A percentile compares a stretch with the other conserved stretches of the same genome.
Evolutionary conservation across 176 grass and related monocot species (phyloP).

Genomic region (Phyllostachys edulis): DNA sequence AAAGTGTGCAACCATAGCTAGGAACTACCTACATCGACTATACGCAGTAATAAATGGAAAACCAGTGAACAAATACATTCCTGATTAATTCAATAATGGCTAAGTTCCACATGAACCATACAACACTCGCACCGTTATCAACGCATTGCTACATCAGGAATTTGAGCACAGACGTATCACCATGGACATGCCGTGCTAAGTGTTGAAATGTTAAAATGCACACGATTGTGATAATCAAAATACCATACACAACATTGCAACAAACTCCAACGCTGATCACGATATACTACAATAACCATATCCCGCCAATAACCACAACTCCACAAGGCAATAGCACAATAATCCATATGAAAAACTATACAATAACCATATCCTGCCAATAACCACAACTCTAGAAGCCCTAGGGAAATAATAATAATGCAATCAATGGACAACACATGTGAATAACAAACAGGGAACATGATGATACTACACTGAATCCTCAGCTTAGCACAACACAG

Average conservation of each 20-base stretch:
- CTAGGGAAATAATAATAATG: no score
- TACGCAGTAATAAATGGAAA: background rate
- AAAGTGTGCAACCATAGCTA: background rate
- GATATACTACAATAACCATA: no score
- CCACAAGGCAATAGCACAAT: no score
- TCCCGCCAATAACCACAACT: no score
- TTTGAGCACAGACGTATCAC: background rate
- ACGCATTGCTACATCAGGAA: background rate
- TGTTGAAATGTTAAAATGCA: background rate
- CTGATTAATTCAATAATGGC: background rate
- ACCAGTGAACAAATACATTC: background rate
- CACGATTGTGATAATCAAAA: background rate
- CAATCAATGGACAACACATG: no score
- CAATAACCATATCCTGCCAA: no score
- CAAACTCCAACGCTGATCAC: no score
- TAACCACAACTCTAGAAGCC: no score
- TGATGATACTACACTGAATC: no score
- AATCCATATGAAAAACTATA: no score
- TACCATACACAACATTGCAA: background rate
- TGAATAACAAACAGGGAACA: no score
- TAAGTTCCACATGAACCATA: background rate
- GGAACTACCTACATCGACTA: background rate
- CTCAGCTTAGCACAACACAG: no score
- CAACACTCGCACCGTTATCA: background rate
- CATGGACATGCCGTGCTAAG: background rate